phyloP scores from a whole-genome alignment of 2,329 filamentous ascomycete genomes.

The Cercospora sojina region DNA sequence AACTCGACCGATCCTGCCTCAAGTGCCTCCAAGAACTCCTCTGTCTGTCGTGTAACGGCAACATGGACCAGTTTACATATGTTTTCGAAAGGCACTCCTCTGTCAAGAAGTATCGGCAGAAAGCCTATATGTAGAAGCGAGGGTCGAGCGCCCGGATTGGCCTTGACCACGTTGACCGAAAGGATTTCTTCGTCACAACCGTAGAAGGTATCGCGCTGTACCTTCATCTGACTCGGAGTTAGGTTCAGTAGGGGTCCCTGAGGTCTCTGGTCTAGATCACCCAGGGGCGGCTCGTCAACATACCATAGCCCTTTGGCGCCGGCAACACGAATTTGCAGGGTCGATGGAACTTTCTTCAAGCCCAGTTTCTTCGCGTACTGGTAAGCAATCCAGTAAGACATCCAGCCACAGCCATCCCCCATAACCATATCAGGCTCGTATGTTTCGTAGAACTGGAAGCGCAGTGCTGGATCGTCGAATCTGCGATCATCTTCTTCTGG shows the following conservation, averaged over 20 bases:
- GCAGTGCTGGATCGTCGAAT: conserved; percentile 39
- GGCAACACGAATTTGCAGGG: conserved; percentile 68
- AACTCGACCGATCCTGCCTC: background rate
- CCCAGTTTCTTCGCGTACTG: conserved; percentile 53
- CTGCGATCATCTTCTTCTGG: conserved; percentile 36
- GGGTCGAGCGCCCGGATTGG: conserved; percentile 49
- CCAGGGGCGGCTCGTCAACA: conserved; percentile 35
- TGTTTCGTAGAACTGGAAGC: conserved; percentile 6
- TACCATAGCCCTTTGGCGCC: conserved; percentile 77
- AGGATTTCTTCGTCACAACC: conserved; percentile 42
- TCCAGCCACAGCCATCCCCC: conserved; percentile 60
- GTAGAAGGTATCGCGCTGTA: conserved; percentile 16
- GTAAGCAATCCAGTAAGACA: conserved; percentile 60
- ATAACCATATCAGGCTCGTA: conserved; percentile 38
- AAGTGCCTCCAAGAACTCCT: conserved; percentile 47
- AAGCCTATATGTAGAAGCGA: conserved; percentile 66
- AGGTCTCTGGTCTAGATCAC: conserved; percentile 7
- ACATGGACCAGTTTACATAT: conserved; percentile 54
- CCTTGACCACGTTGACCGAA: conserved; percentile 60
- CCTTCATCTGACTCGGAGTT: conserved; percentile 66
- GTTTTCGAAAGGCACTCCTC: conserved; percentile 49
- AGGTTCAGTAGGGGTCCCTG: conserved; percentile 51
- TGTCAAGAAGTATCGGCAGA: conserved; percentile 64
- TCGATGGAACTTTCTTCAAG: conserved; percentile 58
- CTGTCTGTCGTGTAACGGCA: conserved; percentile 55